These are phyloP conservation scores for Erythrobasidium yunnanense DNA, from an alignment of 768 basidiomycete genomes.

Conservation along the genomic window DNA sequence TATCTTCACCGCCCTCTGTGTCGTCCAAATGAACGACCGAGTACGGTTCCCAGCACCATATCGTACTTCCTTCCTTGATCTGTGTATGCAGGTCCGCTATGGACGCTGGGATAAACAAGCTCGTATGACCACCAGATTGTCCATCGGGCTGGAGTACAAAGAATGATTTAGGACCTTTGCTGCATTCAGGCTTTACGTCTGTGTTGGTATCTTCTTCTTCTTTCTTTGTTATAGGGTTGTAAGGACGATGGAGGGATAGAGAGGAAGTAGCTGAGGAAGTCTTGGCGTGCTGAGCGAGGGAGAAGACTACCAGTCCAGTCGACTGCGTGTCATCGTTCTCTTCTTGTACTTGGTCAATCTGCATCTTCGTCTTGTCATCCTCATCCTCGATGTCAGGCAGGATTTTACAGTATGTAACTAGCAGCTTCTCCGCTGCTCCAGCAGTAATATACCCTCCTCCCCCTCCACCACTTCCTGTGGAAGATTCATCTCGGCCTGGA, in stretches of 20 bases:
- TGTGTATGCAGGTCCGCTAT: slow-evolving; percentile 14
- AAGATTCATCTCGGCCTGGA: not conserved
- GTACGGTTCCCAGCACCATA: slow-evolving; percentile 18
- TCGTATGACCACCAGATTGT: not conserved
- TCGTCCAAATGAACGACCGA: not conserved
- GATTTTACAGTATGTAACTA: slow-evolving; percentile 5
- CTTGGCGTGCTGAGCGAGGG: not conserved
- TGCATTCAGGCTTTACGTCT: not conserved
- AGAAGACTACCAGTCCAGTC: slow-evolving; percentile 15
- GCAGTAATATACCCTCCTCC: slow-evolving; percentile 14
- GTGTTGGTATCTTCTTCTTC: not conserved
- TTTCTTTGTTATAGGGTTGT: too few relatives aligned
- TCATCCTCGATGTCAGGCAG: not conserved
- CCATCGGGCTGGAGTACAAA: not conserved
- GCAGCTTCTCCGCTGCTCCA: slow-evolving; percentile 15
- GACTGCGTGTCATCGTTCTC: too few relatives aligned
- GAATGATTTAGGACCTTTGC: too few relatives aligned
- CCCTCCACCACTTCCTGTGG: not conserved
- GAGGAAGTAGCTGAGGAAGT: not conserved
- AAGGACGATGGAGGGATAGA: not conserved
- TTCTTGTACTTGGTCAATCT: too few relatives aligned
- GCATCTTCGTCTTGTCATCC: not conserved
- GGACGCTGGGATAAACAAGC: not conserved
- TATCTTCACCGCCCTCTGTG: not conserved
- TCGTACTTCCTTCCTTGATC: not conserved